A percentile compares a stretch with the other conserved stretches of the same genome.
Conservation (phyloP, 208 protist species). For the Crithidia thermophila region DNA sequence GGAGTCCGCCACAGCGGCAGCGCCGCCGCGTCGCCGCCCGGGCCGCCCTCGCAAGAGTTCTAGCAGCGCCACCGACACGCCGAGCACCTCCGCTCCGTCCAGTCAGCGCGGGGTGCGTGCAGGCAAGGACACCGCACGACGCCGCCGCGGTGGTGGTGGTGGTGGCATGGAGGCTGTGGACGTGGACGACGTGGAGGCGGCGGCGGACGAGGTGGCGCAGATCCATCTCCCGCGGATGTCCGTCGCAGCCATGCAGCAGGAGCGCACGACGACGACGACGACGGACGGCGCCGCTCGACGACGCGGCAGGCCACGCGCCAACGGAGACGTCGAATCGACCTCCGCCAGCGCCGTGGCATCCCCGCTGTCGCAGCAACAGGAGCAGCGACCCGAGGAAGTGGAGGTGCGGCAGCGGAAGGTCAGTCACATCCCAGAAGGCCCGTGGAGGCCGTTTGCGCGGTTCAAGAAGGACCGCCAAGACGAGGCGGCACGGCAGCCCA, state of each 20-base stretch:
- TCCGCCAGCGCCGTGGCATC: too few relatives aligned
- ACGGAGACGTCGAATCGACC: too few relatives aligned
- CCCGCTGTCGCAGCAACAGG: too few relatives aligned
- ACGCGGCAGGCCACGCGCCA: neutral
- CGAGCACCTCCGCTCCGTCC: neutral
- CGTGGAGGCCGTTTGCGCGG: conserved; percentile 80
- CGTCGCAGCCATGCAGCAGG: conserved; percentile 44
- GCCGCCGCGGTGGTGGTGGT: conserved; percentile 9
- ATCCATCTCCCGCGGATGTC: conserved; percentile 36
- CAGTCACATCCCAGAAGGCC: conserved; percentile 54
- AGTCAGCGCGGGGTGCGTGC: neutral
- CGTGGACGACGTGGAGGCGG: too few relatives aligned
- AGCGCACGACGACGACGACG: neutral
- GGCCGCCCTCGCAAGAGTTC: neutral
- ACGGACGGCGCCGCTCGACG: neutral
- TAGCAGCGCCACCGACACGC: neutral
- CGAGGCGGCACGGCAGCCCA: conserved; percentile 43
- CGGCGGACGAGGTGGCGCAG: conserved; percentile 20
- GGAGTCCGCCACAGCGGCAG: neutral
- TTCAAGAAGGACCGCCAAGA: conserved; percentile 43
- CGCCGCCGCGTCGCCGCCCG: conserved; percentile 4
- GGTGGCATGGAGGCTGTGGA: conserved; percentile 4
- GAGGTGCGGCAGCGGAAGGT: conserved; percentile 32
- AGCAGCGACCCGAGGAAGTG: conserved; percentile 24
- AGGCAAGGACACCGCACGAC: neutral